Evolutionary conservation across 116 monocot genomes (phyloP), one percentile per base, ranked within the genome.

Genomic region (Zostera marina): DNA sequence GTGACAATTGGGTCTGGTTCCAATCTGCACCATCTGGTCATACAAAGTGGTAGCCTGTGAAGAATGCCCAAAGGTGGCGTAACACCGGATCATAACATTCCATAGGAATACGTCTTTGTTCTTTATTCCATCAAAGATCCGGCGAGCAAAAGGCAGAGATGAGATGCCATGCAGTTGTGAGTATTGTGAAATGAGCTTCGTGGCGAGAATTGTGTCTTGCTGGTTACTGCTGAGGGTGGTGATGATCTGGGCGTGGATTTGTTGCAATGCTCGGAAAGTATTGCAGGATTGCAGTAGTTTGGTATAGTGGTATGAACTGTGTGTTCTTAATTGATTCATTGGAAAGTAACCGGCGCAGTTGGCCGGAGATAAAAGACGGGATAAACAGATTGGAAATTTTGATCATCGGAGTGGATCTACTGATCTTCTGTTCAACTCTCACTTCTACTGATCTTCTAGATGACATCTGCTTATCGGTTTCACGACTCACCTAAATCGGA

Each of bases 1-100:
- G 68, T 75, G 73, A 14, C 70, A 15, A 45, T 76, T 80, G 14
- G 70, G 42, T 8, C 20, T n/a, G 53, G 59, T 44, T 42, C 32
- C 42, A 42, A 10, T 44, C 41, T 46, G 55, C 32, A 61, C 62
- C 73, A 76, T 72, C 4, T 43, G 58, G 7, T 15, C 47, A 32
- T 76, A 80, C 9, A 75, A 20, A 1, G 15, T 12, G 0, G 66
- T 12, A 10, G 76, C 76, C 3, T 72, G 69, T 3, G 11, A 20
- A 15, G 21, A 65, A 20, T 57, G 60, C 8, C 64, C 65, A 8
- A 53, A 38, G 10, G 59, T 12, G 21, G 76, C 64, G 12, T 66
- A 75, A 13, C 49, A 56, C 11, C 70, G 68, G 40, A 81, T 73
- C 63, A 76, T 48, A 13, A 76, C 69, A 63, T 76, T 76, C 66